A percentile compares a stretch with the other conserved stretches of the same genome.
These are phyloP conservation scores for Camellia japonica DNA, from an alignment of 148 eudicot species.

Conservation along the genomic window DNA sequence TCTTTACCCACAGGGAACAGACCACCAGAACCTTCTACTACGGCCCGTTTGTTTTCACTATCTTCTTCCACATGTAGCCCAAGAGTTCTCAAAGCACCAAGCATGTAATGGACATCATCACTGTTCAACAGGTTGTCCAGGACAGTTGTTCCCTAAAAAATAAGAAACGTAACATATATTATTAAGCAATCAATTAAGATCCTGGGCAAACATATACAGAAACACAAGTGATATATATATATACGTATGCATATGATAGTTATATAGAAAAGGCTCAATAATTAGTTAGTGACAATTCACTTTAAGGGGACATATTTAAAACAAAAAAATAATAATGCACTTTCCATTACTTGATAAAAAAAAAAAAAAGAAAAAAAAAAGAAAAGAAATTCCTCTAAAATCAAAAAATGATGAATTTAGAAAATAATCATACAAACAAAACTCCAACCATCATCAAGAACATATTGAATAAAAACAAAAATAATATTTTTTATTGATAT, in stretches of 20 bases:
- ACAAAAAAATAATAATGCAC: background rate
- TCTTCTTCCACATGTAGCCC: conserved; percentile 85
- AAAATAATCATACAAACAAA: background rate
- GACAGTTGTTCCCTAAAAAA: conserved; percentile 73
- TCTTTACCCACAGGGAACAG: conserved; percentile 77
- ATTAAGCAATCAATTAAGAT: background rate
- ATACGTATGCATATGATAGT: too few relatives aligned
- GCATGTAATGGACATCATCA: conserved; percentile 95
- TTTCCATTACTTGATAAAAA: background rate
- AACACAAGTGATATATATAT: background rate
- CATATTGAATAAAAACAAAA: background rate
- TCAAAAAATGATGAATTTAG: background rate
- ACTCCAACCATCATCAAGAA: background rate
- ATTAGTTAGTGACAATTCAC: background rate
- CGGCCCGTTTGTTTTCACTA: conserved; percentile 53
- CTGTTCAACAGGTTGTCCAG: conserved; percentile 89
- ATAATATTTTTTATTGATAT: too few relatives aligned
- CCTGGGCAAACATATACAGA: background rate
- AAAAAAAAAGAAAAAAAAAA: background rate
- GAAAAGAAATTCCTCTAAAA: background rate
- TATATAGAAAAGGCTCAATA: background rate
- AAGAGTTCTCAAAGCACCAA: conserved; percentile 92
- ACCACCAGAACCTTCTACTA: conserved; percentile 90
- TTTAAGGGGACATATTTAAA: background rate
- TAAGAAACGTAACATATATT: conserved; percentile 1